Evolutionary conservation across 352 stramenopile species (phyloP).

Genomic region (Pythium brassicae): DNA sequence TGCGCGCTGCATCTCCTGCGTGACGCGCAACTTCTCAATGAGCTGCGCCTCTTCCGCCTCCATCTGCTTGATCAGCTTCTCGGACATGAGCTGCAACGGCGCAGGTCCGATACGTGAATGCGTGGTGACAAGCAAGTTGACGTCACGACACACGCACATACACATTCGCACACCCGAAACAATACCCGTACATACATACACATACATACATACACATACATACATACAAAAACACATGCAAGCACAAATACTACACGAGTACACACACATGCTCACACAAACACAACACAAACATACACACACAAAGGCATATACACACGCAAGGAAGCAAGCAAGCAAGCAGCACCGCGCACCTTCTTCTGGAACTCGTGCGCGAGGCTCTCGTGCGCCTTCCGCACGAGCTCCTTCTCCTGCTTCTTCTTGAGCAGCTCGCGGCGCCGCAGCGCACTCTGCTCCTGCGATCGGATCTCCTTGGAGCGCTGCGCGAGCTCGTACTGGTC

Average conservation of each 20-base stretch:
- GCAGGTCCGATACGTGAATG: background rate
- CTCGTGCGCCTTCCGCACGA: constrained; percentile 40
- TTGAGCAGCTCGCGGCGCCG: constrained; percentile 36
- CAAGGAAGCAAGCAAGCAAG: background rate
- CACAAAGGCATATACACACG: no score
- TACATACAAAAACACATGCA: no score
- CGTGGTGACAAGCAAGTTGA: no score
- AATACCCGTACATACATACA: no score
- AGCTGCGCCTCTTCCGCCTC: constrained; percentile 52
- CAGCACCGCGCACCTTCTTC: constrained; percentile 21
- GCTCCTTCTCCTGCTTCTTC: constrained; percentile 46
- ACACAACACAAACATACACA: no score
- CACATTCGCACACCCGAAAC: no score
- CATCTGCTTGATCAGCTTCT: constrained; percentile 65
- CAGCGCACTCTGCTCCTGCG: constrained; percentile 38
- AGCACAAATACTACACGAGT: no score
- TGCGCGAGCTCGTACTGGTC: constrained; percentile 35
- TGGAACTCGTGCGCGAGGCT: constrained; percentile 51
- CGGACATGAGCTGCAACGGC: constrained; percentile 30
- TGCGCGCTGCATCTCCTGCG: constrained; percentile 58
- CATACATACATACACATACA: no score
- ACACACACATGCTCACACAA: no score
- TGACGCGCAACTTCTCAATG: constrained; percentile 56
- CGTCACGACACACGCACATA: no score
- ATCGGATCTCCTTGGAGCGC: constrained; percentile 47